Percentiles rank a stretch among this genome's conserved stretches.
Conservation (phyloP, 441 rosid genomes). For the Syzygium malaccense region DNA sequence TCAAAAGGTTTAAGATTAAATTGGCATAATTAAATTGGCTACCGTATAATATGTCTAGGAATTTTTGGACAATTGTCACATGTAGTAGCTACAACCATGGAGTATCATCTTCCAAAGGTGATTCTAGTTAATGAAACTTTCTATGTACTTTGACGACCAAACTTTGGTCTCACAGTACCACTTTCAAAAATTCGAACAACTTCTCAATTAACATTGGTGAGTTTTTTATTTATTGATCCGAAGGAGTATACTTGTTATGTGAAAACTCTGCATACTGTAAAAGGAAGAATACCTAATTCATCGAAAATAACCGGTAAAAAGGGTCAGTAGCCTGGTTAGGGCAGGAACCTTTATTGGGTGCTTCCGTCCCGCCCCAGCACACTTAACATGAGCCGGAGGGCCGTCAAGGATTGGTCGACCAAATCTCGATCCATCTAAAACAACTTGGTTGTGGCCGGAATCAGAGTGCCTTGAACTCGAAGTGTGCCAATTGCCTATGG, state of each 20-base stretch:
- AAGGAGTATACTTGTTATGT: background rate
- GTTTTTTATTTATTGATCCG: background rate
- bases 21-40: accelerated
- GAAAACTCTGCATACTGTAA: background rate
- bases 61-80: background rate
- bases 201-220: background rate
- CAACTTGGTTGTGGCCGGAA: background rate
- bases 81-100: background rate
- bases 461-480: background rate
- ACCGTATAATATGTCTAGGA: accelerated
- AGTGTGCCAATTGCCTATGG: background rate
- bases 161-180: background rate
- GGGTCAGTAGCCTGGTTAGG: background rate
- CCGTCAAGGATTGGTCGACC: background rate
- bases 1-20: accelerated
- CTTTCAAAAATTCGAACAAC: background rate
- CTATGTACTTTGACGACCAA: background rate
- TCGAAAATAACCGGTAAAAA: background rate
- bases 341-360: background rate
- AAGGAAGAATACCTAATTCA: background rate
- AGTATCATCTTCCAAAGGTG: background rate
- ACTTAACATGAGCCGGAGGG: background rate
- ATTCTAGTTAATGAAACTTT: background rate
- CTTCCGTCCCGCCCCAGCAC: background rate
- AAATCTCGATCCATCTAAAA: background rate